Evolutionary conservation across 108 stramenopile species (phyloP), one percentile per base, ranked within the genome.

Genomic region (Conticribra weissflogii): DNA sequence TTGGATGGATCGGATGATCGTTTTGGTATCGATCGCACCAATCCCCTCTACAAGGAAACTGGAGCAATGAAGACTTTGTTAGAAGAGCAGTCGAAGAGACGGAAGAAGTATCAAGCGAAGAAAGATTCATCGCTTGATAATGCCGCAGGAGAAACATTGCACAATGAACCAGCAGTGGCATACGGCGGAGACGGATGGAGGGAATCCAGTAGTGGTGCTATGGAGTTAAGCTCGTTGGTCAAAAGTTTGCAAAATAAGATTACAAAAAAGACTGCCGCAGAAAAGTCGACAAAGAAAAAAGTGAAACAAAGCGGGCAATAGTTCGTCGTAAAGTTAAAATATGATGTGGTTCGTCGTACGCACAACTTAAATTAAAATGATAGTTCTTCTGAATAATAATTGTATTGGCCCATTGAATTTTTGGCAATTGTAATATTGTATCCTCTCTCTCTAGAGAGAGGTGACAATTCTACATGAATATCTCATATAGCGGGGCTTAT

Each of bases 11-110:
- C 54, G 12, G 92, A 98, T 79, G 91, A 83, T 52, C 66, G 88
- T 23, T 98, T 94, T 68, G 97, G 96, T 19, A 97, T 98, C 63
- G 97, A 98, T 67, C 81, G 85, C 27, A 96, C 96, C 1, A 89
- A 90, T 68, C 80, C 91, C 1, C 68, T 82, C 52, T 98, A 79
- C 79, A 95, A 89, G 76, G 92, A 96, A 32, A 98, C 97, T 14
- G 63, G 81, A 34, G 97, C 88, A 16, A 97, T 98, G 96, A 89
- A 83, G 46, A 59, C 82, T 17, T 85, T 98, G 60, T 61, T 98
- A 54, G 66, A 66, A 3, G 94, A 95, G 66, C 96, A 96, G 65
- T 66, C 81, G 7, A 87, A 83, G 29, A 75, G 94, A 21, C 83
- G 92, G 66, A 89, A 90, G 71, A 92, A 88, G 71, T 85, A 87